Conservation (phyloP, 352 stramenopile genomes). For the Blastocystis sp. region DNA sequence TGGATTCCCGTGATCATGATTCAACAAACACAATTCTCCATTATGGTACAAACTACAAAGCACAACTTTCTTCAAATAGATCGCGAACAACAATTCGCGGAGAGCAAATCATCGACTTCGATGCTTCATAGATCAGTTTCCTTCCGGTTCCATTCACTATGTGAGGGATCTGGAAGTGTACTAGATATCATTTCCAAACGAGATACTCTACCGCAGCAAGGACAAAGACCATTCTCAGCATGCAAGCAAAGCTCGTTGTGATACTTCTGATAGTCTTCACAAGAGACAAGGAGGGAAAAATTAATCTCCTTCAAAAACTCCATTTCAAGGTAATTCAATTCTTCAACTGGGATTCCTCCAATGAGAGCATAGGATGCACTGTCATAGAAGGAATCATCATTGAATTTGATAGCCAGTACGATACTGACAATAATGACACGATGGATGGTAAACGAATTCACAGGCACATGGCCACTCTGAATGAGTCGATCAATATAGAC, state of each 20-base stretch:
- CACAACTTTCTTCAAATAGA: neutral
- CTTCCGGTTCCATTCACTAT: neutral
- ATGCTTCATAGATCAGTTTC: neutral
- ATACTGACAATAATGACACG: conserved; percentile 37
- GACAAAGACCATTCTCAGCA: neutral
- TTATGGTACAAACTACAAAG: neutral
- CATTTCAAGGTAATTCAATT: conserved; percentile 45
- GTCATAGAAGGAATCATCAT: conserved; percentile 35
- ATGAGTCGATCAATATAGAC: conserved; percentile 56
- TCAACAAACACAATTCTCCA: conserved; percentile 4
- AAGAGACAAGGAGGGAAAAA: conserved; percentile 37
- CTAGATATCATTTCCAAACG: neutral
- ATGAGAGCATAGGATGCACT: conserved; percentile 18
- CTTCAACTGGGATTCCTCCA: conserved; percentile 15
- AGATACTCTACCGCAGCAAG: neutral
- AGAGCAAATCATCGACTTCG: neutral
- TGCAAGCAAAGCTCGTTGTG: conserved; percentile 47
- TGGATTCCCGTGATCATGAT: neutral
- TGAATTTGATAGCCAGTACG: conserved; percentile 46
- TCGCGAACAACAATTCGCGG: neutral
- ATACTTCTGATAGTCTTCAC: conserved; percentile 36
- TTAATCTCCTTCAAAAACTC: conserved; percentile 24
- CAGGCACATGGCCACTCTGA: conserved; percentile 17
- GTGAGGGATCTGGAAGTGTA: neutral
- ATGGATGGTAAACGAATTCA: conserved; percentile 47